Evolutionary conservation across 2,329 filamentous ascomycete species (phyloP), one percentile per base, ranked within the genome.

Genomic region (Westerdykella ornata): DNA sequence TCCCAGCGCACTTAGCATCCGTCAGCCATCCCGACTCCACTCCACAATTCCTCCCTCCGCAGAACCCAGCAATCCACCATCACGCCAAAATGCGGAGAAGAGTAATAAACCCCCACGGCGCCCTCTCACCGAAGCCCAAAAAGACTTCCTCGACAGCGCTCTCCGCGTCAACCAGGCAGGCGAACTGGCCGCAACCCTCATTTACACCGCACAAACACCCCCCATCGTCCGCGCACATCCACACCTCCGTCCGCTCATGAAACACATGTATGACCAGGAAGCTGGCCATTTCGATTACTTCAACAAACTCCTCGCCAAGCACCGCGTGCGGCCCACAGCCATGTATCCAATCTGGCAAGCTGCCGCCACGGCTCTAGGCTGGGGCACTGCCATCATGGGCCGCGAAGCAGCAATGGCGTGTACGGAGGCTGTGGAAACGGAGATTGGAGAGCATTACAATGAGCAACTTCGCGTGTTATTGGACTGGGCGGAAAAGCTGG

Each of bases 211-310:
- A 2, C 92, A 98, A 67, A 90, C 81, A 1, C 88, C 89, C 1
- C 78, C 82, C n/a, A 71, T 97, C 39, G 74, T 88, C 42, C 77
- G 79, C 51, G 78, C 83, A 4, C 83, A 96, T 63, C 90, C 92
- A 1, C 85, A 95, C 62, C 81, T 98, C 14, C 83, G 87, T 5
- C 84, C 88, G 0, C 71, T 97, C 22, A 95, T 98, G 88, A 80
- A 82, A 56, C 92, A 97, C 75, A 98, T 98, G 92, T 89, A 95
- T 72, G 87, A 92, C 57, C 92, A 98, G 66, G 92, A 98, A 72
- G 88, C 80, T 11, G 84, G 81, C 7, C 92, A 98, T 67, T 81
- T 97, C 54, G 68, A 72, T 3, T 92, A 82, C 28, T 98, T 97
- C 76, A 94, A 95, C 67, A 58, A 72, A 3, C 76, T 97, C 18